Evolutionary conservation across 345 rosid genomes (phyloP), one percentile per base, ranked within the genome.

Genomic region (Citrus glauca): DNA sequence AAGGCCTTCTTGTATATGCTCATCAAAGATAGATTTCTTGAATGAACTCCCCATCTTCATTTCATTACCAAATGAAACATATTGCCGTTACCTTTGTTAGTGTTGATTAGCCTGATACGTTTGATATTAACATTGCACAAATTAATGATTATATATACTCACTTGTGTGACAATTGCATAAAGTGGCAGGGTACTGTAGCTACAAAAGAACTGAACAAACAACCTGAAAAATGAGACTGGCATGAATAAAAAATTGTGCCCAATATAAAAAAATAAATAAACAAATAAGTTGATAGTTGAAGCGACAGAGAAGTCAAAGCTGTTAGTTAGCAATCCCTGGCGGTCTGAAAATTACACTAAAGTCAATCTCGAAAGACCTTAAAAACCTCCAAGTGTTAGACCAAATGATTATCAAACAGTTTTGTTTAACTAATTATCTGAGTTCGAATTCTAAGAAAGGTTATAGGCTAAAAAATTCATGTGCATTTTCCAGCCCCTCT

Each of bases 1-100:
- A 2, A 95, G 81, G 17, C 94, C 93, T 37, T 81, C 82, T 33
- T 84, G 94, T 30, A 86, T 69, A 69, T 93, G 85, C 8, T 95
- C 98, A 28, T 91, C 92, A 75, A 95, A 93, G 80, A 95, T 89
- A 32, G 85, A 90, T 71, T 86, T 89, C 82, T 92, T 91, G 80
- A 78, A 92, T 37, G 92, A 89, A 84, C 88, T 92, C 76, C 98
- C 98, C 99, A 95, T 95, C 98, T 95, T 78, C 79, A 75, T 74
- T 59, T 72, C 24, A 24, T 4, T 13, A 37, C 4, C 53, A 57
- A 35, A 57, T 13, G 4, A 10, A 40, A 66, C 25, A 45, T 13
- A 16, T 2, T 19, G 24, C 4, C 33, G 33, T 45, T 7, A 27
- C 42, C 17, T 48, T 45, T 69, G 72, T 48, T 16, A 69, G 69